These are phyloP conservation scores for Jacaranda mimosifolia DNA, from an alignment of 257 asterid species.

Conservation along the genomic window DNA sequence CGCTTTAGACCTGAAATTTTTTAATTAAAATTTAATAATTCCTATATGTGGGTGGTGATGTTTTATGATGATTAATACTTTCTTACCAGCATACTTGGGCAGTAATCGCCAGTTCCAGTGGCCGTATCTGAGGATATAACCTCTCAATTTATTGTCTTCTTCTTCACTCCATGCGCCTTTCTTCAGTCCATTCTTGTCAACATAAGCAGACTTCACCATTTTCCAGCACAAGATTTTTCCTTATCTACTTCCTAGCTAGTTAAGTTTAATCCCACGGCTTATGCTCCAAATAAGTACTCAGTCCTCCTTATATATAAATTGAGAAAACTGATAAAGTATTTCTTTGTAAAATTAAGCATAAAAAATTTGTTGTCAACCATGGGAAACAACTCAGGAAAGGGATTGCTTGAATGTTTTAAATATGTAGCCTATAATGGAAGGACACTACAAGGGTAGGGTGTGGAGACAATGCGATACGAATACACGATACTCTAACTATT, in stretches of 20 bases:
- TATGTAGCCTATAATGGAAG: no score
- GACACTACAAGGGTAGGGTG: no score
- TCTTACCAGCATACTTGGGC: conserved; percentile 20
- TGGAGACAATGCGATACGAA: no score
- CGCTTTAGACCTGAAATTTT: not conserved
- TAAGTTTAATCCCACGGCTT: no score
- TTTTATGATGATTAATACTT: no score
- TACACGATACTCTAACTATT: no score
- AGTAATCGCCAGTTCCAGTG: conserved; percentile 26
- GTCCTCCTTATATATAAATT: not conserved
- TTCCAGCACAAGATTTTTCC: not conserved
- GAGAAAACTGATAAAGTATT: no score
- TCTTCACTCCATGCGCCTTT: conserved; percentile 22
- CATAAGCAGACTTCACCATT: conserved; percentile 12
- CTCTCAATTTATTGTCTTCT: conserved; percentile 12
- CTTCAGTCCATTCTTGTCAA: conserved; percentile 8
- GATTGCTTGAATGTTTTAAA: not conserved
- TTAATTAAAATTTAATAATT: not conserved
- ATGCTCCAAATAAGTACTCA: not conserved
- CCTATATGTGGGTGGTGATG: not conserved
- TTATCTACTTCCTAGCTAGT: not conserved
- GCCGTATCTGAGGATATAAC: conserved; percentile 13
- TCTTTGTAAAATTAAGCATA: not conserved
- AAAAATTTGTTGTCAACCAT: not conserved
- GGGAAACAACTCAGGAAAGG: not conserved